These are phyloP conservation scores for Cyberlindnera samutprakarnensis DNA, from an alignment of 805 yeast species.

Conservation along the genomic window DNA sequence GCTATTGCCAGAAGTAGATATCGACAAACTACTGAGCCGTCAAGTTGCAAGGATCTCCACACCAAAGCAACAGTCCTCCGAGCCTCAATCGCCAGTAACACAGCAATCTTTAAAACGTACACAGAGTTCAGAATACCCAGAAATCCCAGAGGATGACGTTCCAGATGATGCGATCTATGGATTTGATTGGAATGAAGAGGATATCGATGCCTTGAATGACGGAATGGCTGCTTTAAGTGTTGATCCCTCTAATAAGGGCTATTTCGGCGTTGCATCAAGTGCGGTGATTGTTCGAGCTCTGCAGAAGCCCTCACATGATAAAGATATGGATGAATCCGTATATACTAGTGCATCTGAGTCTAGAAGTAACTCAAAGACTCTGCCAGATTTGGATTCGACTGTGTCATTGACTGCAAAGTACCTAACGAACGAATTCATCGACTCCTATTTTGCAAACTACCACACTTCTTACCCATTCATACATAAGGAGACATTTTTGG, in stretches of 20 bases:
- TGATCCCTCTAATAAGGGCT: conserved; percentile 48
- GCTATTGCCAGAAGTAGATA: conserved; percentile 37
- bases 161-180: conserved; percentile 43
- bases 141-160: conserved; percentile 26
- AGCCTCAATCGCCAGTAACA: conserved; percentile 1
- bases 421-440: conserved; percentile 30
- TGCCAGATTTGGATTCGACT: conserved; percentile 19
- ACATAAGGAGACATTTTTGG: conserved; percentile 45
- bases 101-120: not conserved
- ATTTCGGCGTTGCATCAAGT: conserved; percentile 58
- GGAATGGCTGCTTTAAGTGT: conserved; percentile 60
- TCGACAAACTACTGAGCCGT: conserved; percentile 30
- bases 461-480: conserved; percentile 58
- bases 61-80: conserved; percentile 4
- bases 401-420: conserved; percentile 22
- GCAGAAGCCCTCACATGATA: conserved; percentile 26
- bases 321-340: conserved; percentile 12
- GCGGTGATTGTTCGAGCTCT: conserved; percentile 46
- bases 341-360: conserved; percentile 14
- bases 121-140: conserved; percentile 13
- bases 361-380: conserved; percentile 18
- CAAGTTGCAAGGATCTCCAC: conserved; percentile 6
- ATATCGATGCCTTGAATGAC: conserved; percentile 35
- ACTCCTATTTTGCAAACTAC: conserved; percentile 48
- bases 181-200: conserved; percentile 55